These are phyloP conservation scores for Tolypocladium ovalisporum DNA, from an alignment of 2,329 filamentous ascomycete genomes.

Conservation along the genomic window DNA sequence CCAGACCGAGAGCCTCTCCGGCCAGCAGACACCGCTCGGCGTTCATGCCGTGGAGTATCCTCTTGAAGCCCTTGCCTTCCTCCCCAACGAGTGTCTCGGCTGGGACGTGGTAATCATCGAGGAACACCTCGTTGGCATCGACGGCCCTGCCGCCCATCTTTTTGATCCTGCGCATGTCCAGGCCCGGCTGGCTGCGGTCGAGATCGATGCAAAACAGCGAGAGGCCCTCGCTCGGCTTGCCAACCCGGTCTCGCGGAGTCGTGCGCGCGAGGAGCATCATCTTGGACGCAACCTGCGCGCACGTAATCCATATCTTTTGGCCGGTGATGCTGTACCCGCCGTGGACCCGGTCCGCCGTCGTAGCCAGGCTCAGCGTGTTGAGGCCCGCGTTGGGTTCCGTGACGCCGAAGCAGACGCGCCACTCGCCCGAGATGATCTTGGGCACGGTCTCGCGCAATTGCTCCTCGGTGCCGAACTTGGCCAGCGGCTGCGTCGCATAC, in stretches of 20 bases:
- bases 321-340: conserved; percentile 58
- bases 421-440: conserved; percentile 60
- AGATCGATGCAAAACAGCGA: conserved; percentile 76
- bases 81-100: conserved; percentile 54
- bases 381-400: conserved; percentile 77
- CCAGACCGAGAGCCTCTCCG: conserved; percentile 69
- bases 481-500: conserved; percentile 65
- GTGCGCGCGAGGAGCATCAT: conserved; percentile 79
- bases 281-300: conserved; percentile 68
- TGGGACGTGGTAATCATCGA: conserved; percentile 64
- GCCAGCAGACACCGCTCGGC: conserved; percentile 66
- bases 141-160: conserved; percentile 81
- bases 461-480: conserved; percentile 56
- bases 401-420: conserved; percentile 69
- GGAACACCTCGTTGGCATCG: conserved; percentile 82
- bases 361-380: conserved; percentile 62
- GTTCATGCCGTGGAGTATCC: conserved; percentile 72
- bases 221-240: conserved; percentile 62
- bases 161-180: conserved; percentile 61
- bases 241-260: conserved; percentile 53
- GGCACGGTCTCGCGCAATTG: conserved; percentile 57
- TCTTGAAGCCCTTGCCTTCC: conserved; percentile 69
- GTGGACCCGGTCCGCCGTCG: conserved; percentile 42
- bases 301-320: conserved; percentile 87
- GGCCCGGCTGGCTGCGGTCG: conserved; percentile 43